These are phyloP conservation scores for Talaromyces islandicus DNA, from an alignment of 2,329 filamentous ascomycete species.

Conservation along the genomic window DNA sequence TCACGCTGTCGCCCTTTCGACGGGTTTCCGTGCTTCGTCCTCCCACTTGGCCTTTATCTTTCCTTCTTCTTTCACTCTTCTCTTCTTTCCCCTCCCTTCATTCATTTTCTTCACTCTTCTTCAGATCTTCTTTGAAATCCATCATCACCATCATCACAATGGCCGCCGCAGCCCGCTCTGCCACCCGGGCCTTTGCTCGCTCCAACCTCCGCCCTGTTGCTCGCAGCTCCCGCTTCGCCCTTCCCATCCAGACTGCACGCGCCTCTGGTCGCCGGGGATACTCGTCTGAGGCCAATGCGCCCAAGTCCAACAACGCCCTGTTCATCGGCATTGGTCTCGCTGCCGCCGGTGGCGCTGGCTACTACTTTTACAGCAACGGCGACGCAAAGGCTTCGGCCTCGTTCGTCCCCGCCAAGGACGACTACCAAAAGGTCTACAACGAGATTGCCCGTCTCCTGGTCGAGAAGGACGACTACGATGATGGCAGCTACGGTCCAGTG, in stretches of 20 bases:
- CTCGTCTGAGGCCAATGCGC: conserved; percentile 59
- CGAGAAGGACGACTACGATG: conserved; percentile 91
- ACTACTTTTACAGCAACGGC: conserved; percentile 56
- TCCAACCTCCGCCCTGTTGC: conserved; percentile 37
- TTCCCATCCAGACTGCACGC: conserved; percentile 62
- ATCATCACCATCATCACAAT: conserved; percentile 21
- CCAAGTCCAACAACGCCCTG: conserved; percentile 47
- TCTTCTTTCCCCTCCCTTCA: not conserved
- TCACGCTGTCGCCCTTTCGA: not conserved
- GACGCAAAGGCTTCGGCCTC: conserved; percentile 45
- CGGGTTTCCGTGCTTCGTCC: not conserved
- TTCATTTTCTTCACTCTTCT: not conserved
- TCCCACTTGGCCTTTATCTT: not conserved
- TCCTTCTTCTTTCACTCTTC: not conserved
- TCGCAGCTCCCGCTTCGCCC: conserved; percentile 54
- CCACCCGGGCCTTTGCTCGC: conserved; percentile 38
- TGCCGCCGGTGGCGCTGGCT: conserved; percentile 58
- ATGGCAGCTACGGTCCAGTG: conserved; percentile 88
- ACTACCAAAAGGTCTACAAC: conserved; percentile 96
- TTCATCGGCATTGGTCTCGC: conserved; percentile 55
- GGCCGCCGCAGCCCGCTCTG: conserved; percentile 37
- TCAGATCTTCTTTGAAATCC: not conserved
- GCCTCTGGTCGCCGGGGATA: conserved; percentile 72
- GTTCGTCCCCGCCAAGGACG: conserved; percentile 70
- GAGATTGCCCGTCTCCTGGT: conserved; percentile 72